A percentile compares a stretch with the other conserved stretches of the same genome.
These are phyloP conservation scores for Acephala macrosclerotiorum DNA, from an alignment of 2,329 filamentous ascomycete species.

Conservation along the genomic window DNA sequence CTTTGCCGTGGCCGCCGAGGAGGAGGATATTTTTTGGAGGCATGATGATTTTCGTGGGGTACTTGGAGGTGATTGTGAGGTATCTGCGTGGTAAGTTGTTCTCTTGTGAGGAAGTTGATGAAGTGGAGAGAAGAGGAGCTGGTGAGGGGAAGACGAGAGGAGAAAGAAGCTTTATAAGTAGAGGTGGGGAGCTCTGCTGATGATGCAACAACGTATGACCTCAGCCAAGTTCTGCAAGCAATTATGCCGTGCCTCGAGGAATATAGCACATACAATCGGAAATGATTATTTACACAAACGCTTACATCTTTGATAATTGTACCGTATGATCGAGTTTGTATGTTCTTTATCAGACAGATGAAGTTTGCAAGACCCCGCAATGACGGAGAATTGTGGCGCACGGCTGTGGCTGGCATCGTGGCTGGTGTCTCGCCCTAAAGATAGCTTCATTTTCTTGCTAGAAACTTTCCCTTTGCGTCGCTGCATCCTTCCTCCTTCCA, in stretches of 20 bases:
- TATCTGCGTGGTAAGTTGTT: background rate
- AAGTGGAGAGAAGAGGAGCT: background rate
- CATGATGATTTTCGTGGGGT: conserved; percentile 6
- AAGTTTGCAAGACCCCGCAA: background rate
- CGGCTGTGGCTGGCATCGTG: background rate
- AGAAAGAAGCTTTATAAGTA: background rate
- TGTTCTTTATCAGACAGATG: background rate
- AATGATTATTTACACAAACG: background rate
- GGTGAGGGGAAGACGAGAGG: background rate
- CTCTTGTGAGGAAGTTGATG: background rate
- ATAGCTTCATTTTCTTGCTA: background rate
- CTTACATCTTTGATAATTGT: background rate
- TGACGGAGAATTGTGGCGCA: background rate
- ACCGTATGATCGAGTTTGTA: background rate
- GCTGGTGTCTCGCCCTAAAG: background rate
- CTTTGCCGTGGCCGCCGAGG: conserved; percentile 83
- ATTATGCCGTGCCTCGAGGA: background rate
- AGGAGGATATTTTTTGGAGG: conserved; percentile 47
- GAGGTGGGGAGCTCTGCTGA: background rate
- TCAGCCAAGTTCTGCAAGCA: background rate
- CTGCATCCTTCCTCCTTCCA: too few species aligned
- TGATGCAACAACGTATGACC: conserved; percentile 4
- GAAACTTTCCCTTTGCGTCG: background rate
- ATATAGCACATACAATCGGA: background rate
- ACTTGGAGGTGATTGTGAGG: background rate